Conservation (phyloP, 495 filamentous ascomycete genomes). For the Penicillium lividum region DNA sequence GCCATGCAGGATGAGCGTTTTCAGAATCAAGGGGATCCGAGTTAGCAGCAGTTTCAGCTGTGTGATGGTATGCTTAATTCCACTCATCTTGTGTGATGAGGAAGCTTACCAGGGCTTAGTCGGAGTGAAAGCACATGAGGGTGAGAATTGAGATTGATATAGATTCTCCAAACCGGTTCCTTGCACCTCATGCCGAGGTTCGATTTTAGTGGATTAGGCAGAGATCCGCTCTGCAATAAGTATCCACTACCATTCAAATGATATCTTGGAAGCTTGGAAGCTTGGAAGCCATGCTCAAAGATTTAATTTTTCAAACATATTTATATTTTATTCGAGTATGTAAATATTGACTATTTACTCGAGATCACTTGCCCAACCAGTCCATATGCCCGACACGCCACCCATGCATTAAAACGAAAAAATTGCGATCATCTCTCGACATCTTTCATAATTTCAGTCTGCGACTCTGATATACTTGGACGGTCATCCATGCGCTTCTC, state of each 20-base stretch:
- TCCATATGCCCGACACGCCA: not conserved
- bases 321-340: not conserved
- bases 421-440: not conserved
- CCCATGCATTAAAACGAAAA: not conserved
- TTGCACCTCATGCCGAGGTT: slow-evolving; percentile 27
- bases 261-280: not conserved
- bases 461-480: slow-evolving; percentile 1
- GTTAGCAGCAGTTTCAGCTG: slow-evolving; percentile 48
- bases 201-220: not conserved
- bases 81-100: slow-evolving; percentile 34
- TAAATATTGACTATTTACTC: too few relatives aligned
- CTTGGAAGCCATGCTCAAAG: not conserved
- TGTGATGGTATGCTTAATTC: slow-evolving; percentile 32
- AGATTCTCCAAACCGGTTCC: slow-evolving; percentile 23
- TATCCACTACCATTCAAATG: not conserved
- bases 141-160: slow-evolving; percentile 4
- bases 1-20: slow-evolving; percentile 66
- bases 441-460: not conserved
- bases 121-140: slow-evolving; percentile 2
- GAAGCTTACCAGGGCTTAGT: not conserved
- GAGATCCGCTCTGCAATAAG: not conserved
- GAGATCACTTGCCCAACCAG: too few relatives aligned
- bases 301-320: not conserved
- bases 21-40: slow-evolving; percentile 66
- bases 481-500: not conserved